These are phyloP conservation scores for Aspergillus conjunctus DNA, from an alignment of 495 filamentous ascomycete genomes.

Conservation along the genomic window DNA sequence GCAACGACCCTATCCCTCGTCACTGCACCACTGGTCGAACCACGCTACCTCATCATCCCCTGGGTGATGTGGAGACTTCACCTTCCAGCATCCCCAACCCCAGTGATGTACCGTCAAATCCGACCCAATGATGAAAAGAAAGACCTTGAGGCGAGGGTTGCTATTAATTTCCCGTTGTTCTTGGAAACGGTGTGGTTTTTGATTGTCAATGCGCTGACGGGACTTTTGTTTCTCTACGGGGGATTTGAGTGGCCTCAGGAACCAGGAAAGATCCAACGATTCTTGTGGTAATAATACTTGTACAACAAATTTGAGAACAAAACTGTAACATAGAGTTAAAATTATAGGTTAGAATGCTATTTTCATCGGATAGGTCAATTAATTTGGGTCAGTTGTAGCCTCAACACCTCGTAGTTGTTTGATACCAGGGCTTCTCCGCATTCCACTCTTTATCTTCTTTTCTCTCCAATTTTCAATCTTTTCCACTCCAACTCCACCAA, in stretches of 20 bases:
- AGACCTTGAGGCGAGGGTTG: constrained; percentile 32
- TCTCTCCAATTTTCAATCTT: constrained; percentile 1
- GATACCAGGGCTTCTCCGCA: not conserved
- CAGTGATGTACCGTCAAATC: constrained; percentile 31
- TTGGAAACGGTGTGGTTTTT: constrained; percentile 82
- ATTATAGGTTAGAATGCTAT: not conserved
- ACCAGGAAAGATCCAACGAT: constrained; percentile 78
- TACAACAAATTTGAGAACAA: constrained; percentile 10
- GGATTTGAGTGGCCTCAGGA: constrained; percentile 84
- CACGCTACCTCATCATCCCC: constrained; percentile 89
- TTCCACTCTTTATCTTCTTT: not conserved
- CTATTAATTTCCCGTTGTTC: constrained; percentile 50
- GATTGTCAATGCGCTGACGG: constrained; percentile 68
- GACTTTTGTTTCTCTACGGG: constrained; percentile 77
- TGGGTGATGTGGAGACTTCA: constrained; percentile 94
- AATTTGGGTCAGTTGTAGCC: not conserved
- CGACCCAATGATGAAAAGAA: constrained; percentile 29
- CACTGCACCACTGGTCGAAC: constrained; percentile 90
- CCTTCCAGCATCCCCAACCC: constrained; percentile 55
- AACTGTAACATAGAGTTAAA: constrained; percentile 17
- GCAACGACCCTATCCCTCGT: constrained; percentile 75
- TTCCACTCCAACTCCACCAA: constrained; percentile 6
- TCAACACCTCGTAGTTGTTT: no score
- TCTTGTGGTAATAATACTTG: constrained; percentile 74
- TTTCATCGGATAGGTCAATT: not conserved